Percentiles rank a stretch among this genome's conserved stretches.
Conservation (phyloP, 345 rosid genomes). For the Gossypium thurberi region DNA sequence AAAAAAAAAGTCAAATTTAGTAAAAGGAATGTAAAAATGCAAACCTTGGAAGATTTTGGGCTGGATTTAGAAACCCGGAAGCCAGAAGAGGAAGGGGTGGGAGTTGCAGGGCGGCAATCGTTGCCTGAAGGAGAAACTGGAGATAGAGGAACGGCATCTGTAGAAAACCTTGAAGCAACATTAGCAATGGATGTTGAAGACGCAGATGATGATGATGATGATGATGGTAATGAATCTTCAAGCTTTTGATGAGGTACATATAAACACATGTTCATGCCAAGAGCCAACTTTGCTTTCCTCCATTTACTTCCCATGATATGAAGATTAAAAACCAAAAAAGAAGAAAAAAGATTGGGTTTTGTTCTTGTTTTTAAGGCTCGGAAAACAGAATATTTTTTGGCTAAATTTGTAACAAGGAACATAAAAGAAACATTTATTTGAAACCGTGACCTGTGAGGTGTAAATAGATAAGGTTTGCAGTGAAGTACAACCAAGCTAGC, state of each 20-base stretch:
- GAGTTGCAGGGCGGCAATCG: slow-evolving; percentile 34
- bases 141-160: slow-evolving; percentile 21
- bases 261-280: slow-evolving; percentile 66
- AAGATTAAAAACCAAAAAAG: neutral
- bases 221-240: slow-evolving; percentile 35
- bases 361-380: neutral
- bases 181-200: slow-evolving; percentile 2
- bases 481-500: slow-evolving; percentile 11
- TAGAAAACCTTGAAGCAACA: slow-evolving; percentile 22
- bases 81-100: slow-evolving; percentile 67
- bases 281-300: slow-evolving; percentile 70
- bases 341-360: neutral
- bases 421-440: neutral
- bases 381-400: neutral
- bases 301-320: slow-evolving; percentile 64
- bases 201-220: slow-evolving; percentile 5
- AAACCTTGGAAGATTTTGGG: slow-evolving; percentile 56
- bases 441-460: neutral
- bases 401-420: neutral
- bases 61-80: slow-evolving; percentile 49
- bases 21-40: neutral
- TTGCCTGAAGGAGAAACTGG: slow-evolving; percentile 19
- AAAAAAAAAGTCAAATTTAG: neutral
- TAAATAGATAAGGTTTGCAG: slow-evolving; percentile 1
- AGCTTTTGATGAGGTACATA: slow-evolving; percentile 47